These are phyloP conservation scores for Candida gorgasii DNA, from an alignment of 805 yeast genomes.

Conservation along the genomic window DNA sequence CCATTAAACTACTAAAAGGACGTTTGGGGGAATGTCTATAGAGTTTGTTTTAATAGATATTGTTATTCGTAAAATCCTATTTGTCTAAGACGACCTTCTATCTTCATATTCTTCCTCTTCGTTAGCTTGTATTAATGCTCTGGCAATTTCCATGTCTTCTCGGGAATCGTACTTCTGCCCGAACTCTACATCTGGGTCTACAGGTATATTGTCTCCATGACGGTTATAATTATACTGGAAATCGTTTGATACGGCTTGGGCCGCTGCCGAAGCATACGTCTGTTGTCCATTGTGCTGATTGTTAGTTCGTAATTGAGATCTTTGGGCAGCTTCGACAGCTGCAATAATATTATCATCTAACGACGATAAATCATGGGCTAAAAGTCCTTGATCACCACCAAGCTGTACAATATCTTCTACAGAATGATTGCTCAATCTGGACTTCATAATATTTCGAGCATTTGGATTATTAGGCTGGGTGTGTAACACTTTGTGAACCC, in stretches of 20 bases:
- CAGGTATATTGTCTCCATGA: slow-evolving; percentile 41
- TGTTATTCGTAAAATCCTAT: background rate
- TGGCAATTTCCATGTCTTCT: slow-evolving; percentile 63
- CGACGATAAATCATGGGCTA: slow-evolving; percentile 43
- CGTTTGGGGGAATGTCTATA: slow-evolving; percentile 22
- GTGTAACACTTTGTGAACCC: slow-evolving; percentile 18
- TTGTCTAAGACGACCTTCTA: slow-evolving; percentile 1
- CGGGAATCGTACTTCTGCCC: slow-evolving; percentile 30
- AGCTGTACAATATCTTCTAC: slow-evolving; percentile 37
- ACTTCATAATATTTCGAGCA: slow-evolving; percentile 22
- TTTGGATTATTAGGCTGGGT: slow-evolving; percentile 23
- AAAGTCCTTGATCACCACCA: slow-evolving; percentile 28
- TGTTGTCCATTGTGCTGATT: slow-evolving; percentile 6
- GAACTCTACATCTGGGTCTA: slow-evolving; percentile 59
- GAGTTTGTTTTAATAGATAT: slow-evolving; percentile 7
- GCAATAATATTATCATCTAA: slow-evolving; percentile 53
- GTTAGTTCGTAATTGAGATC: slow-evolving; percentile 25
- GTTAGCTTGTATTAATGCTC: slow-evolving; percentile 64
- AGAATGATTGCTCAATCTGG: slow-evolving; percentile 16
- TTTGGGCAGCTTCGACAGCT: slow-evolving; percentile 60
- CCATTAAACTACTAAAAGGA: background rate
- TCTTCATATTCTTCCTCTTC: slow-evolving; percentile 20
- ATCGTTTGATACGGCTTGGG: slow-evolving; percentile 7
- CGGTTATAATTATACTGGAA: slow-evolving; percentile 13
- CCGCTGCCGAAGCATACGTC: slow-evolving; percentile 13